Percentiles rank a stretch among this genome's conserved stretches.
Conservation (phyloP, 192 early-diverging fungal species). For the Linnemannia exigua region DNA sequence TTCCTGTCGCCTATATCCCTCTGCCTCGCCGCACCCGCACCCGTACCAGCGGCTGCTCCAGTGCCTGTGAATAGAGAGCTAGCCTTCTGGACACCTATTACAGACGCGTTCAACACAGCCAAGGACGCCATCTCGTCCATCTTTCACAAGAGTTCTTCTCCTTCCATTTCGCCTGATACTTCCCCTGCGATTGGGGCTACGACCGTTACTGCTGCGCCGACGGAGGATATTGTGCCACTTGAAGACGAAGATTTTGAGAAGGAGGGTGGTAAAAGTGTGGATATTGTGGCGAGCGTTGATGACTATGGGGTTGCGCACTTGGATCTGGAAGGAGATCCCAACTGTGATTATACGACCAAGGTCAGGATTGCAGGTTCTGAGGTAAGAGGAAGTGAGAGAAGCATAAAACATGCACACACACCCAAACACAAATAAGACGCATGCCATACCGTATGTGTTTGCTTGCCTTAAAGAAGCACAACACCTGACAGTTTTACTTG, state of each 20-base stretch:
- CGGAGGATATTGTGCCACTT: neutral
- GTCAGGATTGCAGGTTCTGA: slow-evolving; percentile 39
- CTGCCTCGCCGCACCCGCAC: slow-evolving; percentile 28
- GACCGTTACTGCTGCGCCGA: neutral
- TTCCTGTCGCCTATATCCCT: neutral
- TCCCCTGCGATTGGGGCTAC: neutral
- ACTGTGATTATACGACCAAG: slow-evolving; percentile 54
- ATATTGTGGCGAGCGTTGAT: slow-evolving; percentile 5
- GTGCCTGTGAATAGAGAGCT: neutral
- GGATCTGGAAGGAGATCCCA: slow-evolving; percentile 45
- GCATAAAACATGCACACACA: too few relatives aligned
- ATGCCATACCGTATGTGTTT: neutral
- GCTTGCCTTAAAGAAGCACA: too few relatives aligned
- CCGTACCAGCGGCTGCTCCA: neutral
- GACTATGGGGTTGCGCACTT: slow-evolving; percentile 47
- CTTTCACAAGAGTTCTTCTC: neutral
- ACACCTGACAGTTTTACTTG: too few relatives aligned
- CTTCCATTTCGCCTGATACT: neutral
- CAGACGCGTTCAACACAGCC: slow-evolving; percentile 8
- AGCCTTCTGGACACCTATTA: slow-evolving; percentile 36
- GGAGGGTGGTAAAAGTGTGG: neutral
- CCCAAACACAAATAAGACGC: too few relatives aligned
- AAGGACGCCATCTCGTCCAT: neutral
- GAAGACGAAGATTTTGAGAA: neutral
- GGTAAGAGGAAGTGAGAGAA: slow-evolving; percentile 6